These are phyloP conservation scores for Solanum piurae DNA, from an alignment of 257 asterid species.

Conservation along the genomic window DNA sequence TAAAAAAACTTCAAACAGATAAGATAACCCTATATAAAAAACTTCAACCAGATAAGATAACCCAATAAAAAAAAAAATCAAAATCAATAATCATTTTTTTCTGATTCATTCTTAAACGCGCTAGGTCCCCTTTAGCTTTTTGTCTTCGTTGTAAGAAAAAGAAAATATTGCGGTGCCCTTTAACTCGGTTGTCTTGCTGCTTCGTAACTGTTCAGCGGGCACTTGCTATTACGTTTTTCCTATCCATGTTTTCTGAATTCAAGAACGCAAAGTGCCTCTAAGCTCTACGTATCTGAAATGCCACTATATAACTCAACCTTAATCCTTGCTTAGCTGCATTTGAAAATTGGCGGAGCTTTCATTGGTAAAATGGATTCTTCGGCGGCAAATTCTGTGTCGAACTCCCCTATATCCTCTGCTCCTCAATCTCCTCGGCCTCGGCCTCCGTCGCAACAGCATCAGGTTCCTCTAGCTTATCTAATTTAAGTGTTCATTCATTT, in stretches of 20 bases:
- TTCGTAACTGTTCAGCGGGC: background rate
- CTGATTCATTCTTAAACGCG: no score
- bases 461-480: background rate
- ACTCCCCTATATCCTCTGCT: slow-evolving; percentile 1
- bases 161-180: background rate
- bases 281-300: background rate
- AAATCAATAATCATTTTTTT: no score
- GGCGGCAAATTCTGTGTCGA: background rate
- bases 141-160: background rate
- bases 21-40: background rate
- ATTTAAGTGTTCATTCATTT: background rate
- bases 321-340: background rate
- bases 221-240: background rate
- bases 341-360: background rate
- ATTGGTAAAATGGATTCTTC: background rate
- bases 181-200: background rate
- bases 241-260: background rate
- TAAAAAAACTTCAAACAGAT: background rate
- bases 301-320: background rate
- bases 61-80: no score
- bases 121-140: background rate
- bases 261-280: background rate
- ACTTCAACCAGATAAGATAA: no score
- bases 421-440: background rate
- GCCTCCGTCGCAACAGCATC: background rate